These are phyloP conservation scores for Nitzschia sp. DNA, from an alignment of 108 stramenopile genomes.

Conservation along the genomic window DNA sequence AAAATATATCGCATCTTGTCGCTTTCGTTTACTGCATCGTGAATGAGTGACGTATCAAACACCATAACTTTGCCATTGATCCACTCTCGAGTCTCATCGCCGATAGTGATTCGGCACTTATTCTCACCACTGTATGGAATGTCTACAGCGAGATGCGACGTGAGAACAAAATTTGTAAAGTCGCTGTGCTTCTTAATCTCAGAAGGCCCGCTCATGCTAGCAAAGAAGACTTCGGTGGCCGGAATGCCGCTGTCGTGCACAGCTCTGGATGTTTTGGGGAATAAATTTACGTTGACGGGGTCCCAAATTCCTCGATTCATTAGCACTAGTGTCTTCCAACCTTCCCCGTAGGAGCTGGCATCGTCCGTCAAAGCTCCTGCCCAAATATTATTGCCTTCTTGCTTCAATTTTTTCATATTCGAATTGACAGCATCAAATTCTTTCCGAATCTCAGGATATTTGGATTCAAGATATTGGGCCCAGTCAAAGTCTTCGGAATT, in stretches of 20 bases:
- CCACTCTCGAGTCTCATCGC: constrained; percentile 84
- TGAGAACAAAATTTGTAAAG: constrained; percentile 92
- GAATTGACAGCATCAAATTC: constrained; percentile 72
- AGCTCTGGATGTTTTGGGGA: constrained; percentile 78
- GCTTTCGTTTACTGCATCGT: constrained; percentile 89
- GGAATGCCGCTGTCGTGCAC: constrained; percentile 73
- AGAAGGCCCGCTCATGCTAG: constrained; percentile 74
- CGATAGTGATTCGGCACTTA: constrained; percentile 78
- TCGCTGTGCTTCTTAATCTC: constrained; percentile 61
- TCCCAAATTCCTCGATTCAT: constrained; percentile 94
- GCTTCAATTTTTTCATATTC: constrained; percentile 47
- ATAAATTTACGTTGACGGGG: constrained; percentile 69
- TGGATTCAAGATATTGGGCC: constrained; percentile 56
- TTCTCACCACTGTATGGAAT: constrained; percentile 81
- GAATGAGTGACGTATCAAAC: constrained; percentile 90
- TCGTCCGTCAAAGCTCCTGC: constrained; percentile 79
- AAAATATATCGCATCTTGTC: constrained; percentile 85
- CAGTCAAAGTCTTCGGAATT: constrained; percentile 59
- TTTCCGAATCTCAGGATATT: constrained; percentile 64
- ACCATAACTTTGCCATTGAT: constrained; percentile 72
- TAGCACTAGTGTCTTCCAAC: constrained; percentile 91
- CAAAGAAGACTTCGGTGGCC: constrained; percentile 90
- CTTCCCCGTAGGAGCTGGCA: constrained; percentile 74
- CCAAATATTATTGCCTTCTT: constrained; percentile 88
- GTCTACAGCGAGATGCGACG: constrained; percentile 84